Conservation (phyloP, 139 green algal species). For the Coccomyxa sp. region DNA sequence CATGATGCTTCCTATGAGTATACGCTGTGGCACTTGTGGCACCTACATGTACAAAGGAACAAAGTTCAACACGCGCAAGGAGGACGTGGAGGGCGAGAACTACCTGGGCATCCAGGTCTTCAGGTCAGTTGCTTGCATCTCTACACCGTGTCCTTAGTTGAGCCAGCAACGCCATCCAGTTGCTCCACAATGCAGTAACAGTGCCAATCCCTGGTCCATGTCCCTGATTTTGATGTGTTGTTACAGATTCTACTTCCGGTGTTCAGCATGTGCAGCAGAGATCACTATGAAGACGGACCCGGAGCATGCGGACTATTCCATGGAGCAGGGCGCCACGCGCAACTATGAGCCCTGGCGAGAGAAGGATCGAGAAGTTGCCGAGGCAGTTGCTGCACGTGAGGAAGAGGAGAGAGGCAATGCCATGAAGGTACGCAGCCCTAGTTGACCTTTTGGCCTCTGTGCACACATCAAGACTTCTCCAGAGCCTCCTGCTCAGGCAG, state of each 20-base stretch:
- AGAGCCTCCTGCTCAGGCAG: too few species aligned
- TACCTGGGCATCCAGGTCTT: constrained; percentile 92
- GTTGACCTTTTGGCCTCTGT: neutral
- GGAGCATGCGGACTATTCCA: constrained; percentile 88
- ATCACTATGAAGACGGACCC: constrained; percentile 98
- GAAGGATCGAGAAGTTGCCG: constrained; percentile 39
- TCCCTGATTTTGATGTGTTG: too few species aligned
- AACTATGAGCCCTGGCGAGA: constrained; percentile 97
- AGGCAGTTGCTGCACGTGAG: constrained; percentile 57
- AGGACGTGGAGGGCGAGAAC: constrained; percentile 85
- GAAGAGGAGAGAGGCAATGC: constrained; percentile 93
- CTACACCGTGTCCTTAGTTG: too few species aligned
- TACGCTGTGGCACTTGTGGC: constrained; percentile 93
- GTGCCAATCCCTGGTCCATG: too few species aligned
- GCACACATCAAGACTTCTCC: too few species aligned
- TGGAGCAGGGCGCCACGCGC: constrained; percentile 86
- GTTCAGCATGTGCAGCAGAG: constrained; percentile 86
- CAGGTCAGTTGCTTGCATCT: constrained; percentile 37
- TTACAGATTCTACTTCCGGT: constrained; percentile 93
- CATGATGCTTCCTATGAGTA: constrained; percentile 72
- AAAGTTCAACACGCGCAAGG: constrained; percentile 98
- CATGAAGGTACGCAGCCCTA: constrained; percentile 68
- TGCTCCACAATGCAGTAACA: too few species aligned
- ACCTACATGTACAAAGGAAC: constrained; percentile 99
- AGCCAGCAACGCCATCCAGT: too few species aligned